Evolutionary conservation across 129 eudicot species (phyloP), one percentile per base, ranked within the genome.

Genomic region (Mikania micrantha): DNA sequence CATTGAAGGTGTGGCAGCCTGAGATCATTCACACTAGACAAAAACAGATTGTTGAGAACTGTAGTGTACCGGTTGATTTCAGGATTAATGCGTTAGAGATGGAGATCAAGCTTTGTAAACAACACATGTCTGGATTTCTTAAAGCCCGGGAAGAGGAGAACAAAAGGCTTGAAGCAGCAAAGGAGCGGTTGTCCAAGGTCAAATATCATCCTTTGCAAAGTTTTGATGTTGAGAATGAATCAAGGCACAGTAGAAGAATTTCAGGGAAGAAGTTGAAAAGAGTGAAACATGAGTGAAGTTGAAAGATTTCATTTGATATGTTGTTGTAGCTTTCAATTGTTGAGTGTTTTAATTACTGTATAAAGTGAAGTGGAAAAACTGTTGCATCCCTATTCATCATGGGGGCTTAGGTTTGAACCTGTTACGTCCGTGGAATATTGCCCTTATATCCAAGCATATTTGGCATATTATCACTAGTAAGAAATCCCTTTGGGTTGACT

Each of bases 1-100:
- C 96, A 0, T 73, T 92, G 74, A 86, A 92, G 73, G 98, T 88
- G 73, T 92, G 98, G 98, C 98, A 92, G 65, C 98, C 96, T 0
- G 90, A 84, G 75, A 70, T 88, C n/a, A 31, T 92, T 32, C 89
- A 84, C n/a, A 76, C 86, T 20, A 76, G 96, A 59, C 98, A 92
- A 66, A 88, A 76, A 59, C 84, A 84, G 70, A 84, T 88, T 44
- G 81, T 92, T 63, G 85, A 88, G 72, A 88, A 92, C 74, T 85
- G 77, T 76, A 68, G 79, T 72, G 96, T 92, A 9, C 85, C 91
- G 53, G 87, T 80, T 41, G 85, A 80, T 27, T 54, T 78, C 22
- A 77, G 98, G 45, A 84, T 84, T 28, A 76, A 80, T 64, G 78
- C 84, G 31, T 77, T 92, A 35, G 87, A 92, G 79, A 88, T 92